Evolutionary conservation across 2,329 filamentous ascomycete genomes (phyloP).

Genomic region (Colletotrichum tropicicola): DNA sequence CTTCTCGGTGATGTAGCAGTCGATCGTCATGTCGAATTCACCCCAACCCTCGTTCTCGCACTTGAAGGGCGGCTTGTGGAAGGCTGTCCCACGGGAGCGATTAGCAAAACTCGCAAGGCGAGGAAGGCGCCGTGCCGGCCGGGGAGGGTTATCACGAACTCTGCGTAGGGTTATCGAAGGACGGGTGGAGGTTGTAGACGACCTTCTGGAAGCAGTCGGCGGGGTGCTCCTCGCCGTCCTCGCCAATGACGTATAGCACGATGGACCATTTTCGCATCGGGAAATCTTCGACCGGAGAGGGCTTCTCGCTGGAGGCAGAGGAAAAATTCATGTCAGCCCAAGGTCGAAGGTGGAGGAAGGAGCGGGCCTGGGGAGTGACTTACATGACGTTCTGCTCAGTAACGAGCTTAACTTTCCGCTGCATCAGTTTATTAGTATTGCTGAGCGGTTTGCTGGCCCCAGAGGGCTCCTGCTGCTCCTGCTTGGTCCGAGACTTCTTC

Average conservation of each 20-base stretch:
- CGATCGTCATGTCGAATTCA: conserved; percentile 95
- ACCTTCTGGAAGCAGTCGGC: conserved; percentile 92
- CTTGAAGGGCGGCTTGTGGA: conserved; percentile 86
- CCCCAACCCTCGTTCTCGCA: conserved; percentile 98
- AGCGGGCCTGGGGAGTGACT: conserved; percentile 31
- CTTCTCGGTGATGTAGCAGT: conserved; percentile 86
- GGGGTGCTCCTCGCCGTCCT: conserved; percentile 83
- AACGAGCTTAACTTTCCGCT: conserved; percentile 91
- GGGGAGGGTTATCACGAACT: conserved; percentile 64
- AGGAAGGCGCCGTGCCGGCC: not conserved
- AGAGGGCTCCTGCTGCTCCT: not conserved
- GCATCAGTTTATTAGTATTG: conserved; percentile 49
- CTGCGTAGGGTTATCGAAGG: conserved; percentile 87
- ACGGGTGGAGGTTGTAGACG: conserved; percentile 91
- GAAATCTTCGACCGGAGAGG: conserved; percentile 84
- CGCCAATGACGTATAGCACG: conserved; percentile 83
- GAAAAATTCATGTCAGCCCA: conserved; percentile 32
- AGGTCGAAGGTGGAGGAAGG: not conserved
- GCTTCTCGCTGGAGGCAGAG: conserved; percentile 69
- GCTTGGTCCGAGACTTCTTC: not conserved
- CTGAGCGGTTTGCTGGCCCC: not conserved
- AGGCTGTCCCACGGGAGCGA: conserved; percentile 57
- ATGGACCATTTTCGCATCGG: conserved; percentile 95
- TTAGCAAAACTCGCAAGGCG: conserved; percentile 27
- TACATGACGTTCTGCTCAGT: conserved; percentile 92